Conservation (phyloP, 2,329 filamentous ascomycete genomes). For the Pseudocercospora fuligena region DNA sequence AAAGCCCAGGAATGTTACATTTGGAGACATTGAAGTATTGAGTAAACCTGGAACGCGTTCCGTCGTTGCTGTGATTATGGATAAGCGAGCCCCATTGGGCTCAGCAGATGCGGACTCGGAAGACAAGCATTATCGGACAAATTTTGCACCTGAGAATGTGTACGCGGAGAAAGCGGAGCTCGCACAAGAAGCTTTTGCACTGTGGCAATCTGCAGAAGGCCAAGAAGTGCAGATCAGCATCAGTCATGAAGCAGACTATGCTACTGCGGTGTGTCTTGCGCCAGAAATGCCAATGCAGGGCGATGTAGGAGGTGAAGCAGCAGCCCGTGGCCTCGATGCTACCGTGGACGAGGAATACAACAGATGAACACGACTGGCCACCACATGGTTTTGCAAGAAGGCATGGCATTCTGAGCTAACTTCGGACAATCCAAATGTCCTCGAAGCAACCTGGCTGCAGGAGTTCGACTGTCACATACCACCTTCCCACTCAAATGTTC, state of each 20-base stretch:
- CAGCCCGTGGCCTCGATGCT: not conserved
- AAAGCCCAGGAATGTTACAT: constrained; percentile 35
- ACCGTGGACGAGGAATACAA: not conserved
- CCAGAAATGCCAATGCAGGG: constrained; percentile 31
- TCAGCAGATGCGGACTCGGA: not conserved
- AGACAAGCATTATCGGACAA: not conserved
- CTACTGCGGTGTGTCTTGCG: constrained; percentile 71
- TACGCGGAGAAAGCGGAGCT: not conserved
- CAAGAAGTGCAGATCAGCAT: constrained; percentile 75
- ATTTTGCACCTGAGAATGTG: not conserved
- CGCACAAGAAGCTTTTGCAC: not conserved
- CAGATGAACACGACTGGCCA: not conserved
- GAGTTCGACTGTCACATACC: too few relatives aligned
- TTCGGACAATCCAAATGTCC: not conserved
- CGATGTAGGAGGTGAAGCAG: constrained; percentile 5
- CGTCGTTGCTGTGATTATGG: constrained; percentile 62
- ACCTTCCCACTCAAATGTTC: too few relatives aligned
- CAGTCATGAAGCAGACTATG: constrained; percentile 85
- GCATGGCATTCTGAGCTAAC: not conserved
- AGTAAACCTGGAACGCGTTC: constrained; percentile 47
- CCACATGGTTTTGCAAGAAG: not conserved
- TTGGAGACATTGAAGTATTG: constrained; percentile 48
- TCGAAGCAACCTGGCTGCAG: too few relatives aligned
- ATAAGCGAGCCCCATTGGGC: not conserved
- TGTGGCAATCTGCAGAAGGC: not conserved